A percentile compares a stretch with the other conserved stretches of the same genome.
Evolutionary conservation across 2,329 filamentous ascomycete genomes (phyloP).

Genomic region (Bertia moriformis): DNA sequence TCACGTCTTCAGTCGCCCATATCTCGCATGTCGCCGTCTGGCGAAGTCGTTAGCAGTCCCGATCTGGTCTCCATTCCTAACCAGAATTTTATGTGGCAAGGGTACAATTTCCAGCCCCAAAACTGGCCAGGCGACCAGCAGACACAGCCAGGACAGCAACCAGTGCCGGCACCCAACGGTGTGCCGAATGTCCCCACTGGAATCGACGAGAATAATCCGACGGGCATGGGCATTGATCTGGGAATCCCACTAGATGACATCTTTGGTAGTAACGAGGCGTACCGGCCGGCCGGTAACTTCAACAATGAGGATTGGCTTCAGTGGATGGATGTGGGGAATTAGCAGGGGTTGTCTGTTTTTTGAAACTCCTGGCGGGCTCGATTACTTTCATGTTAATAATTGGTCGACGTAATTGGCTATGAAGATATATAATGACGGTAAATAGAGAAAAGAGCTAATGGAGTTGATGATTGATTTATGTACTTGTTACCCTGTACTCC

Average conservation of each 20-base stretch:
- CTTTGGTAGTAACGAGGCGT: constrained; percentile 17
- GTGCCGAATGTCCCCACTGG: constrained; percentile 4
- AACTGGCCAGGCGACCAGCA: constrained; percentile 7
- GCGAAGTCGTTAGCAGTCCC: constrained; percentile 18
- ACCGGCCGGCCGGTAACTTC: constrained; percentile 7
- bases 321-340: constrained; percentile 17
- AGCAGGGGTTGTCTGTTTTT: too few species aligned
- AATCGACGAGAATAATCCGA: constrained; percentile 12
- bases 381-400: too few species aligned
- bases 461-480: too few species aligned
- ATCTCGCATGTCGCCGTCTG: constrained; percentile 14
- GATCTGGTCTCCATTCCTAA: constrained; percentile 23
- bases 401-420: too few species aligned
- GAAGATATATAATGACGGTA: too few species aligned
- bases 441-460: too few species aligned
- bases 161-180: constrained; percentile 3
- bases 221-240: constrained; percentile 11
- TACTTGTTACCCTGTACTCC: too few species aligned
- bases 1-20: constrained; percentile 16
- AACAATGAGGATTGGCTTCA: constrained; percentile 15
- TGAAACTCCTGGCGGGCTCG: too few species aligned
- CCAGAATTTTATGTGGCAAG: constrained; percentile 22
- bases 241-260: constrained; percentile 20
- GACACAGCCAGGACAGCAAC: constrained; percentile 6
- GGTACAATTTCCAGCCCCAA: constrained; percentile 16